Percentiles rank a stretch among this genome's conserved stretches.
These are phyloP conservation scores for Malus hybrid DNA, from an alignment of 331 rosid species.

Conservation along the genomic window DNA sequence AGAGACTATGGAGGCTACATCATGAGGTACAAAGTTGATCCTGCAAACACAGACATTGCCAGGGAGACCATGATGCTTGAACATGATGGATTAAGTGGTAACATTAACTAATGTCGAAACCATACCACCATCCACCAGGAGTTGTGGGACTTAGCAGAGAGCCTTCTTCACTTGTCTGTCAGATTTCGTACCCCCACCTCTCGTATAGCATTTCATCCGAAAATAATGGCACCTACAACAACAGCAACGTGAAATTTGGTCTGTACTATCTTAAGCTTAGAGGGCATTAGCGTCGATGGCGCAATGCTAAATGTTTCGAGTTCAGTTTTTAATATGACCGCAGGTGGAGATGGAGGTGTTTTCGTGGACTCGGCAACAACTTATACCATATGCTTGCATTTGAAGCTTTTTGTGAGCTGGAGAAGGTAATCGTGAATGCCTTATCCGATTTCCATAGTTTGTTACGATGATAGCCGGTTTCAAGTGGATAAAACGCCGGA, in stretches of 20 bases:
- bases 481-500: neutral
- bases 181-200: neutral
- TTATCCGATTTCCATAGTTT: neutral
- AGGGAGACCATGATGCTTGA: neutral
- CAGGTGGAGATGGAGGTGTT: neutral
- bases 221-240: neutral
- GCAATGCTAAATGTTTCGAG: neutral
- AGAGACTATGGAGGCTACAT: neutral
- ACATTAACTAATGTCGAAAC: neutral
- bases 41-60: neutral
- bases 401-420: neutral
- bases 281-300: neutral
- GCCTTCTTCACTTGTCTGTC: neutral
- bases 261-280: neutral
- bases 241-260: neutral
- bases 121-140: neutral
- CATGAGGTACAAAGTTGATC: neutral
- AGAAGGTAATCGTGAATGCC: neutral
- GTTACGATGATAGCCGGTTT: neutral
- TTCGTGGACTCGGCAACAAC: neutral
- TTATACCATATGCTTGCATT: neutral
- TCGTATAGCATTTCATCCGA: neutral
- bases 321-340: neutral
- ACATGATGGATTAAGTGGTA: neutral
- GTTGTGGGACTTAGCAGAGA: neutral